Evolutionary conservation across 768 basidiomycete genomes (phyloP).

Genomic region (Suillus placidus): DNA sequence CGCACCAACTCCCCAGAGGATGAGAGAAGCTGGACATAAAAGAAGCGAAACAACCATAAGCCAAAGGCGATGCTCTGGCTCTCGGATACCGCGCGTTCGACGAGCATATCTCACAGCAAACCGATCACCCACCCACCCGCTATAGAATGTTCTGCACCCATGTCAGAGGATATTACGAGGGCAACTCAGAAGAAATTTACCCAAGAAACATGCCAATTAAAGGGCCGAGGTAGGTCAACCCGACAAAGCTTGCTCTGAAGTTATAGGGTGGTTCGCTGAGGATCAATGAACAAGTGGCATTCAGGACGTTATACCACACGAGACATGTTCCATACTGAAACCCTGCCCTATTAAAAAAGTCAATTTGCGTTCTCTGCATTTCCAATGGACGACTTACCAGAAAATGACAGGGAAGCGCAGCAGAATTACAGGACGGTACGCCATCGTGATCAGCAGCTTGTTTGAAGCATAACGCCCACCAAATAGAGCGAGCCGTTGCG

Average conservation of each 20-base stretch:
- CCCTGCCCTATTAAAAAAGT: constrained; percentile 17
- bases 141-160: constrained; percentile 19
- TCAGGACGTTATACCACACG: constrained; percentile 29
- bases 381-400: constrained; percentile 11
- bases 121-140: constrained; percentile 23
- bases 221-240: constrained; percentile 24
- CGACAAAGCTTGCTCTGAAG: constrained; percentile 25
- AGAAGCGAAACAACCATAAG: constrained; percentile 24
- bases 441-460: constrained; percentile 22
- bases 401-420: constrained; percentile 26
- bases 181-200: constrained; percentile 6
- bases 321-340: constrained; percentile 26
- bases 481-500: constrained; percentile 19
- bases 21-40: constrained; percentile 22
- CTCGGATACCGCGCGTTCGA: constrained; percentile 18
- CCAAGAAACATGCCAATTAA: constrained; percentile 25
- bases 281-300: constrained; percentile 24
- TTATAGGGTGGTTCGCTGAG: constrained; percentile 24
- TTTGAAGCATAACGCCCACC: constrained; percentile 22
- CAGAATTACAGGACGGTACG: constrained; percentile 21
- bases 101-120: constrained; percentile 25
- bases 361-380: neutral
- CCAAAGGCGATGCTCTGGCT: constrained; percentile 29
- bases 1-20: constrained; percentile 25
- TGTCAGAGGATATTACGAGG: constrained; percentile 4